Base-by-base conservation (phyloP, 768 basidiomycete species). In the Dioszegia hungarica region DNA sequence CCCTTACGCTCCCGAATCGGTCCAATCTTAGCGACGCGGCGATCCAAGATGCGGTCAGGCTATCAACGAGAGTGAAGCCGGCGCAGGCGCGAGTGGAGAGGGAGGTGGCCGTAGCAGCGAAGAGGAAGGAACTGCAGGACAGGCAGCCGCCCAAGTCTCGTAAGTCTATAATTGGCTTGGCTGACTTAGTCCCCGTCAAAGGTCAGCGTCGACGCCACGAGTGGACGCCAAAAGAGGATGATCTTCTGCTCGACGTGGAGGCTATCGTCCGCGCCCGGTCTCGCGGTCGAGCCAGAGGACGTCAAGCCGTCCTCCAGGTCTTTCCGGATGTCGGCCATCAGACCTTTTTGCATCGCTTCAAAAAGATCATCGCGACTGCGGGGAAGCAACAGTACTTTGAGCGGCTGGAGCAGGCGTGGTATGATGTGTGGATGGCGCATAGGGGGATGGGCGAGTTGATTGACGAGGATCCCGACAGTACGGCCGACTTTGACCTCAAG, bases 171-270 rank as follows among this genome's bases (percentile, higher is more conserved):
- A 3, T 38, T 51, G 6, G 27, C 14, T 5, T 2, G 8, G 34
- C 36, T 33, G 37, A 33, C 34, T 28, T 20, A 47, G 45, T 15
- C 20, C 19, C 4, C 15, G 9, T 37, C 12, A 5, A 14, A n/a
- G 49, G 49, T 15, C 49, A 38, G 17, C 49, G 57, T 0, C 33
- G 60, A 19, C 55, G 59, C 24, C 55, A 43, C 6, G 83, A 84
- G 45, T 98, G 90, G 91, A 89, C 83, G 53, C 76, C 81, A 37
- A 89, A 93, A 47, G 90, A 86, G 54, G 91, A 97, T 54, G 94
- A 98, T 59, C 81, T 92, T 36, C 86, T 87, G 24, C 83, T 87
- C 52, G 94, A 98, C 68, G 86, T 86, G 0, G 85, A 84, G 43
- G 86, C 84, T 11, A 85, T 98, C 61, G 83, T 97, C 56, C 83